phyloP scores from a whole-genome alignment of 805 yeast genomes.

The Metschnikowia orientalis region DNA sequence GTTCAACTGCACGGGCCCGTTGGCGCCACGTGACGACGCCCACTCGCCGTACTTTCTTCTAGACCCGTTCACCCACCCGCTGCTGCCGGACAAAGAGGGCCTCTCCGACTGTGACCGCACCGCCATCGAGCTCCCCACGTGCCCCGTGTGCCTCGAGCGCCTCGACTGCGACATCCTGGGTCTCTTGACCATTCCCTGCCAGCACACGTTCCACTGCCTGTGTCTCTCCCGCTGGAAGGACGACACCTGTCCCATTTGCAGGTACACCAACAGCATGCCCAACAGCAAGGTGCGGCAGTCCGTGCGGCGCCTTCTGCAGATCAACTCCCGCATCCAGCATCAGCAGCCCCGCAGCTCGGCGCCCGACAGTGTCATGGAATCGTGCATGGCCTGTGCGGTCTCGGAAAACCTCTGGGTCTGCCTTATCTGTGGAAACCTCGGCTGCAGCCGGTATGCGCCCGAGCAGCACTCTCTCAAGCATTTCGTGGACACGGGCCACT shows the following conservation, averaged over 20 bases:
- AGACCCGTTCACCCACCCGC: slow-evolving; percentile 61
- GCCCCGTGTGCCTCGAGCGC: slow-evolving; percentile 89
- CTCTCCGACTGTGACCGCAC: background rate
- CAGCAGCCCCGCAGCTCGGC: slow-evolving; percentile 11
- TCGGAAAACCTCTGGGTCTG: slow-evolving; percentile 79
- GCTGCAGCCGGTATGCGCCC: slow-evolving; percentile 81
- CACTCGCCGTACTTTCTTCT: slow-evolving; percentile 62
- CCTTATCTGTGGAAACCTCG: slow-evolving; percentile 84
- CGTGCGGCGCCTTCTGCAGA: slow-evolving; percentile 31
- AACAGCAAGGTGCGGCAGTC: slow-evolving; percentile 32
- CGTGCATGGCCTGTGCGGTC: slow-evolving; percentile 57
- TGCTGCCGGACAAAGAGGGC: slow-evolving; percentile 5
- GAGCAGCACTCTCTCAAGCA: slow-evolving; percentile 83
- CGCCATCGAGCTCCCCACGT: slow-evolving; percentile 71
- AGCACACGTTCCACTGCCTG: slow-evolving; percentile 87
- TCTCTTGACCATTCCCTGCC: slow-evolving; percentile 81
- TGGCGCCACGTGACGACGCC: slow-evolving; percentile 16
- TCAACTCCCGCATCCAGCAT: slow-evolving; percentile 19
- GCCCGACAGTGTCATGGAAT: slow-evolving; percentile 16
- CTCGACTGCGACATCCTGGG: slow-evolving; percentile 83
- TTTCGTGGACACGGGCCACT: slow-evolving; percentile 71
- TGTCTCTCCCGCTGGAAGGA: slow-evolving; percentile 87
- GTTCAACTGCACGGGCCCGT: slow-evolving; percentile 24
- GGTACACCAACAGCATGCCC: slow-evolving; percentile 58
- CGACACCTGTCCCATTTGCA: slow-evolving; percentile 86